Conservation (phyloP, 2,329 filamentous ascomycete genomes). For the Fulvia fulva region DNA sequence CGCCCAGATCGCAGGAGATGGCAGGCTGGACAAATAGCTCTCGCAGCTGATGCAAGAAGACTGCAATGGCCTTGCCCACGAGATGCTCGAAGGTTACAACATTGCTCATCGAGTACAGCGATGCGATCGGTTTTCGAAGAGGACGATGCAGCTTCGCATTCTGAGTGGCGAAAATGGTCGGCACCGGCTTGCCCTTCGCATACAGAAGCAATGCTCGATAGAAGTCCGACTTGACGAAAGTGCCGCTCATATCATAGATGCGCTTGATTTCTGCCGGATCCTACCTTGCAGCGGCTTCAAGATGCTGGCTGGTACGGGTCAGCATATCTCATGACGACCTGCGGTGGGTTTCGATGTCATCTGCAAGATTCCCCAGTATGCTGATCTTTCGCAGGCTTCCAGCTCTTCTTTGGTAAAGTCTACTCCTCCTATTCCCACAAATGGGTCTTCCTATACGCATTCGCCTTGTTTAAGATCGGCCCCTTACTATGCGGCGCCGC, state of each 20-base stretch:
- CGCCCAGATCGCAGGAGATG: constrained; percentile 56
- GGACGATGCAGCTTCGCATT: not conserved
- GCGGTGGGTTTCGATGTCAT: not conserved
- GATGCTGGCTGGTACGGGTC: constrained; percentile 47
- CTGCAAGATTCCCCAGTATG: not conserved
- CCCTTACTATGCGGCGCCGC: constrained; percentile 50
- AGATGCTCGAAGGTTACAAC: constrained; percentile 73
- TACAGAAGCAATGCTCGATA: not conserved
- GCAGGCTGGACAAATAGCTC: constrained; percentile 35
- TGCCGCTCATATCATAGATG: constrained; percentile 13
- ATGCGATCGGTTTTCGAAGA: constrained; percentile 12
- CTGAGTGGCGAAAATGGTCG: not conserved
- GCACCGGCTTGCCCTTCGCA: not conserved
- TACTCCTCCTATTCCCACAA: constrained; percentile 41
- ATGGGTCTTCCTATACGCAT: constrained; percentile 38
- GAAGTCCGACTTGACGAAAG: constrained; percentile 16
- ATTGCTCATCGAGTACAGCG: constrained; percentile 51
- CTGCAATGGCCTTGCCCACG: constrained; percentile 65
- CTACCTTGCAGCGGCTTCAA: constrained; percentile 24
- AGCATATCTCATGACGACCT: constrained; percentile 44
- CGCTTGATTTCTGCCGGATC: constrained; percentile 2
- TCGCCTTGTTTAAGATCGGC: constrained; percentile 43
- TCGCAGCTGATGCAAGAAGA: constrained; percentile 47
- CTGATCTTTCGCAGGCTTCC: constrained; percentile 29
- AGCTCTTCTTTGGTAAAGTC: constrained; percentile 41